Conservation (phyloP, 345 rosid genomes). For the Lumnitzera racemosa region DNA sequence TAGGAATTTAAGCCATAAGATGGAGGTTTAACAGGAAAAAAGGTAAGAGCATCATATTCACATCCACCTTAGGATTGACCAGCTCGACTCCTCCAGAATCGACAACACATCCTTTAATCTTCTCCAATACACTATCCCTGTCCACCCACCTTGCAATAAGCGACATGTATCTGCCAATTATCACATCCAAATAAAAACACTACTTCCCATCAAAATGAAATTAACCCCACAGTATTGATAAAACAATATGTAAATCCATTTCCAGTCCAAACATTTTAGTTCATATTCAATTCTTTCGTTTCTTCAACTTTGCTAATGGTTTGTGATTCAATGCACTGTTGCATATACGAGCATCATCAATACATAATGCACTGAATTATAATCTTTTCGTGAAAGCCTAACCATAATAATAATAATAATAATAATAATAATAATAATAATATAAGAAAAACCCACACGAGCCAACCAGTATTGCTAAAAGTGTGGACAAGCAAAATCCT, state of each 20-base stretch:
- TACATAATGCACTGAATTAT: no score
- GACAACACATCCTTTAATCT: conserved; percentile 58
- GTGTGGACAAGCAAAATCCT: conserved; percentile 65
- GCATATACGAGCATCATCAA: no score
- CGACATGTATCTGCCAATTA: conserved; percentile 51
- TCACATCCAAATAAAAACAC: background rate
- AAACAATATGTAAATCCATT: no score
- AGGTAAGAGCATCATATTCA: background rate
- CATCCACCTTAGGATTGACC: conserved; percentile 55
- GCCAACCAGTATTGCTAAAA: conserved; percentile 95
- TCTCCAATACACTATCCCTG: conserved; percentile 40
- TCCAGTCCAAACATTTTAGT: no score
- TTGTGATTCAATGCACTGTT: no score
- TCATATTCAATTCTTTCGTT: no score
- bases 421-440: background rate
- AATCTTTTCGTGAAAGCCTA: background rate
- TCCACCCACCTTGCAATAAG: conserved; percentile 41
- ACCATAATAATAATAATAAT: background rate
- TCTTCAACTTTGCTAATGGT: no score
- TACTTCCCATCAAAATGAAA: background rate
- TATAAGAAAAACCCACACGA: conserved; percentile 51
- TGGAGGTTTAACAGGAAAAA: background rate
- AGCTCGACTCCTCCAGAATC: conserved; percentile 83
- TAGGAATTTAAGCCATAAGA: background rate
- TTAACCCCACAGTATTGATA: no score